Base-by-base conservation (phyloP, 2,329 filamentous ascomycete species). In the Fusarium torulosum region DNA sequence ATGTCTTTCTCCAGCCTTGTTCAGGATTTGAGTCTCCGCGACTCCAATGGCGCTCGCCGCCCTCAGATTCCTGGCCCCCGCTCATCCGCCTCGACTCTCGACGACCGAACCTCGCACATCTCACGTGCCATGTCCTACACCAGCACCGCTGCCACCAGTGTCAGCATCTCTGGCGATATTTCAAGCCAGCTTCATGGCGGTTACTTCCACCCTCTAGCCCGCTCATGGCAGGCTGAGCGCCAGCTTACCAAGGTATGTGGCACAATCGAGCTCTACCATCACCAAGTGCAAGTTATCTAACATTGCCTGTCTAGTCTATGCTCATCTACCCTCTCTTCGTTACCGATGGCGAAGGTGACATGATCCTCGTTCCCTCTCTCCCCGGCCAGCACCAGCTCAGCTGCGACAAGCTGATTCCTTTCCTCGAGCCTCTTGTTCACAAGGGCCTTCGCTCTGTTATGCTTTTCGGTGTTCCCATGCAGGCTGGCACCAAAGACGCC, bases 241-340 rank as follows among this genome's bases (percentile, higher is more conserved):
- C 92, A 95, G 81, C 84, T 96, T 77, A 95, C 92, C 66, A 95
- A 95, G 88, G 92, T 92, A 71, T 57, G 83, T 74, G 13, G 25
- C 27, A 33, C 31, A 42, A 53, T 37, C 46, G 35, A 51, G 40
- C 27, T 17, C 29, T 8, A 15, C 45, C 23, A 19, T 21, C 6
- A 37, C 27, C 19, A 40, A 35, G 33, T 23, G 31, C 41, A 45
- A 23, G 13, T 27, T 53, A 29, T 49, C 68, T 74, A 63, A 74
- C 62, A 33, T 50, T 27, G 35, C 11, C 42, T 10, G 20, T 63
- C 11, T 74, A 97, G 93, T 96, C 94, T 37, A 98, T 98, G 96
- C 90, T 99, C 75, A 97, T 99, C 75, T 98, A 96, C 81, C 96
- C 96, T 14, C 86, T 99, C 70, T 99, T 99, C 83, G 88, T 99